Percentiles rank a stretch among this genome's conserved stretches.
These are phyloP conservation scores for Mucor saturninus DNA, from an alignment of 371 early-diverging fungal species.

Conservation along the genomic window DNA sequence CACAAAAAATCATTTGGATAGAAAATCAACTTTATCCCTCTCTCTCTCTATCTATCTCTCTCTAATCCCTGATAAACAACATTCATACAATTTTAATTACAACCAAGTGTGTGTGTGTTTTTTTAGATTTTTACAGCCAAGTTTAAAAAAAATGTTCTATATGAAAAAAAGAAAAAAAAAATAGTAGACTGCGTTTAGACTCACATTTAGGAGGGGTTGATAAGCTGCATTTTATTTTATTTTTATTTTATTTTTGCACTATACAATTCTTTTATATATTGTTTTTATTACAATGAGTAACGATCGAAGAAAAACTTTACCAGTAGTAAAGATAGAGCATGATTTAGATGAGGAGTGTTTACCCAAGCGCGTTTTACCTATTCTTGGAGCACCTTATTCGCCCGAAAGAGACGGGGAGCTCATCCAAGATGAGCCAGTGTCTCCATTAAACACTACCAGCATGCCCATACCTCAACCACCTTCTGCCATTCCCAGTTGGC, in stretches of 20 bases:
- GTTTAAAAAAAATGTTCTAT: too few relatives aligned
- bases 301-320: slow-evolving; percentile 27
- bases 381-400: slow-evolving; percentile 18
- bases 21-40: too few relatives aligned
- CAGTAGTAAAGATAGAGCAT: slow-evolving; percentile 30
- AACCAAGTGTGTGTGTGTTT: too few relatives aligned
- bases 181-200: too few relatives aligned
- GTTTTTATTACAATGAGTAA: too few relatives aligned
- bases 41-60: too few relatives aligned
- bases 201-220: neutral
- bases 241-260: too few relatives aligned
- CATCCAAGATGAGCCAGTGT: neutral
- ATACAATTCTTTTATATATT: too few relatives aligned
- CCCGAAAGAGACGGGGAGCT: slow-evolving; percentile 6
- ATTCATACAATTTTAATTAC: too few relatives aligned
- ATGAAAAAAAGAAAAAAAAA: neutral
- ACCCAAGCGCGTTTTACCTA: slow-evolving; percentile 24
- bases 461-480: neutral
- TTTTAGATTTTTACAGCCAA: too few relatives aligned
- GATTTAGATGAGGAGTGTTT: slow-evolving; percentile 24
- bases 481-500: slow-evolving; percentile 23
- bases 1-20: too few relatives aligned
- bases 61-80: too few relatives aligned
- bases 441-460: neutral
- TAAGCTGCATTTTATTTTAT: neutral